Percentiles rank a stretch among this genome's conserved stretches.
These are phyloP conservation scores for Collariella sp. DNA, from an alignment of 495 filamentous ascomycete species.

Conservation along the genomic window DNA sequence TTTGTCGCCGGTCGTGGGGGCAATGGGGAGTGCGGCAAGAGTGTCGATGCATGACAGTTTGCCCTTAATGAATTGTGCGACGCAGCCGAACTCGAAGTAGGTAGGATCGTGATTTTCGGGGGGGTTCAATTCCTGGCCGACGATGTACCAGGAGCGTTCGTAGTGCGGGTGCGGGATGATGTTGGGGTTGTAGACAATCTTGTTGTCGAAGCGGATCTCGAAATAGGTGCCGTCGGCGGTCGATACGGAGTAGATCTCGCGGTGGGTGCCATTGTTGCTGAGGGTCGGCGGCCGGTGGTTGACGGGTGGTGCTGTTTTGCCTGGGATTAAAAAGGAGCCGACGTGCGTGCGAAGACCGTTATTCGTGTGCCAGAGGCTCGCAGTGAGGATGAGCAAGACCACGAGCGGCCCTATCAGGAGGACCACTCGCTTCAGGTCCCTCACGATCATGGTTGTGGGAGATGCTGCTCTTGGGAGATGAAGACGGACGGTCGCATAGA, in stretches of 20 bases:
- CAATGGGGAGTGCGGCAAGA: conserved; percentile 33
- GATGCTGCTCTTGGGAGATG: not conserved
- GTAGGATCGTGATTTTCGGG: conserved; percentile 1
- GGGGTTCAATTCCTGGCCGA: conserved; percentile 31
- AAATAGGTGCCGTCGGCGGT: conserved; percentile 36
- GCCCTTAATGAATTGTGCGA: conserved; percentile 33
- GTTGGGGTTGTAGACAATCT: conserved; percentile 41
- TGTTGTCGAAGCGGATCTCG: conserved; percentile 33
- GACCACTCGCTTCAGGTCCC: conserved; percentile 25
- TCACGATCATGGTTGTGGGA: conserved; percentile 21
- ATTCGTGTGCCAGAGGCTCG: conserved; percentile 15
- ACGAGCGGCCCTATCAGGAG: conserved; percentile 22
- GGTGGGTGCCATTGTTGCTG: conserved; percentile 15
- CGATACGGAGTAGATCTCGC: conserved; percentile 37
- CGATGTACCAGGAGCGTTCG: conserved; percentile 39
- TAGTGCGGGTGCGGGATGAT: conserved; percentile 43
- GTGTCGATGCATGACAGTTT: conserved; percentile 32
- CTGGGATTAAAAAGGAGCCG: conserved; percentile 1
- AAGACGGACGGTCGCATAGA: not conserved
- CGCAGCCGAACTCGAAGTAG: conserved; percentile 32
- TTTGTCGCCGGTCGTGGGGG: conserved; percentile 32
- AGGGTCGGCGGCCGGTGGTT: not conserved
- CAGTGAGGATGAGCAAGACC: conserved; percentile 19
- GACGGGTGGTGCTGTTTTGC: not conserved
- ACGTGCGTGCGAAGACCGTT: conserved; percentile 4